Evolutionary conservation across 495 filamentous ascomycete genomes (phyloP).

Genomic region (Podospora pseudopauciseta): DNA sequence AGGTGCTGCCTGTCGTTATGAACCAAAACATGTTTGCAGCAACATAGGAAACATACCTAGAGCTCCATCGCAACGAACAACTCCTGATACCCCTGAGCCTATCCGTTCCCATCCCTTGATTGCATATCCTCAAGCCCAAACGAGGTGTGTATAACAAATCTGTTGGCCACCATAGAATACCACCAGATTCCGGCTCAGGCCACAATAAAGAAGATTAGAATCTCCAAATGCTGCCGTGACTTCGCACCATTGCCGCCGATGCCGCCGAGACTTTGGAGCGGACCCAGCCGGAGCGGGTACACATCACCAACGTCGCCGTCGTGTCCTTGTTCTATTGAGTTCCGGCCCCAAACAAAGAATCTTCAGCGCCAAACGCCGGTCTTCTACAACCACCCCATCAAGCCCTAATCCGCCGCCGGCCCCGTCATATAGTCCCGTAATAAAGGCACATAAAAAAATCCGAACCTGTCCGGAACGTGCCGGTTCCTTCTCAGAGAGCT

Average conservation of each 20-base stretch:
- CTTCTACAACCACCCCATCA: not conserved
- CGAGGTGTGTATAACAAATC: not conserved
- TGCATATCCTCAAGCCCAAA: not conserved
- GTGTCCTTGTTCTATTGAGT: not conserved
- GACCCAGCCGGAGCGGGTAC: not conserved
- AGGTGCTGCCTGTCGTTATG: not conserved
- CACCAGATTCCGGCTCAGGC: not conserved
- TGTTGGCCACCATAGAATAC: not conserved
- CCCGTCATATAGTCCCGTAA: not conserved
- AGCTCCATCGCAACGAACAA: not conserved
- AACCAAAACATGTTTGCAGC: not conserved
- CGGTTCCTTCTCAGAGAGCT: not conserved
- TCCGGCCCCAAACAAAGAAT: not conserved
- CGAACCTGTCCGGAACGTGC: not conserved
- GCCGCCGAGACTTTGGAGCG: not conserved
- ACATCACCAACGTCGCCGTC: not conserved
- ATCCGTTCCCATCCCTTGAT: not conserved
- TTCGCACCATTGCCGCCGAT: not conserved
- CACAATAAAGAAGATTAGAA: not conserved
- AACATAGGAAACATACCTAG: not conserved
- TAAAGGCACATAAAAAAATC: not conserved
- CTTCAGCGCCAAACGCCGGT: not conserved
- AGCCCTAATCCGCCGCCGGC: not conserved
- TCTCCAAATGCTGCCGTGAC: not conserved
- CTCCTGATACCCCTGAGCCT: not conserved